Percentiles rank a stretch among this genome's conserved stretches.
Conservation (phyloP, 108 stramenopile genomes). For the Skeletonema costatum region DNA sequence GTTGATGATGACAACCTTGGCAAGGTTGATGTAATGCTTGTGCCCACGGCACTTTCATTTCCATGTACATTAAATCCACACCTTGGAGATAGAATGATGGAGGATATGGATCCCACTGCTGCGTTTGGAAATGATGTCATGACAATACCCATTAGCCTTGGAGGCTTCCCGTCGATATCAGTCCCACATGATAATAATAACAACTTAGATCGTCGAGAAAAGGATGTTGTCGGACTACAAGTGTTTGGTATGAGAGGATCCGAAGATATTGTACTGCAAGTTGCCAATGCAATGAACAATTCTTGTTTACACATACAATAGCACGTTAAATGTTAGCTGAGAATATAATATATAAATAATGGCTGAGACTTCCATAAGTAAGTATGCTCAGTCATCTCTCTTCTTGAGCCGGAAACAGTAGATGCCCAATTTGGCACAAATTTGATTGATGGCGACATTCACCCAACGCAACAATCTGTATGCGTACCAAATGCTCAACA, state of each 20-base stretch:
- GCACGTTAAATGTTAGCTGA: neutral
- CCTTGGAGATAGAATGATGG: constrained; percentile 5
- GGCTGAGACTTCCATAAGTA: neutral
- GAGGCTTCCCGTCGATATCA: constrained; percentile 82
- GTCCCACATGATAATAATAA: constrained; percentile 47
- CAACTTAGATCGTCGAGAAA: neutral
- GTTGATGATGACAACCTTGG: constrained; percentile 15
- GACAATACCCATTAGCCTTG: constrained; percentile 88
- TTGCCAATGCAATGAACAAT: constrained; percentile 27
- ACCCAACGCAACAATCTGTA: constrained; percentile 61
- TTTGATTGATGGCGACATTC: constrained; percentile 60
- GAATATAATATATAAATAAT: neutral
- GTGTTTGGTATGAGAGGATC: constrained; percentile 56
- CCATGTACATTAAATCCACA: constrained; percentile 50
- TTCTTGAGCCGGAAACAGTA: constrained; percentile 71
- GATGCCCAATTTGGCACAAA: constrained; percentile 63
- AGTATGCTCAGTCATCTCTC: constrained; percentile 23
- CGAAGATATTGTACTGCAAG: constrained; percentile 52
- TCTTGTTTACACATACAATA: neutral
- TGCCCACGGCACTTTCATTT: constrained; percentile 77
- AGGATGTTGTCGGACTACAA: constrained; percentile 42
- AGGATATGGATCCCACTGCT: constrained; percentile 56
- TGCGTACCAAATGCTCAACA: constrained; percentile 58
- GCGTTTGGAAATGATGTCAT: constrained; percentile 92
- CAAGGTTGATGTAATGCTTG: constrained; percentile 73